A percentile compares a stretch with the other conserved stretches of the same genome.
Conservation (phyloP, 2,329 filamentous ascomycete genomes). For the Pseudogymnoascus verrucosus region DNA sequence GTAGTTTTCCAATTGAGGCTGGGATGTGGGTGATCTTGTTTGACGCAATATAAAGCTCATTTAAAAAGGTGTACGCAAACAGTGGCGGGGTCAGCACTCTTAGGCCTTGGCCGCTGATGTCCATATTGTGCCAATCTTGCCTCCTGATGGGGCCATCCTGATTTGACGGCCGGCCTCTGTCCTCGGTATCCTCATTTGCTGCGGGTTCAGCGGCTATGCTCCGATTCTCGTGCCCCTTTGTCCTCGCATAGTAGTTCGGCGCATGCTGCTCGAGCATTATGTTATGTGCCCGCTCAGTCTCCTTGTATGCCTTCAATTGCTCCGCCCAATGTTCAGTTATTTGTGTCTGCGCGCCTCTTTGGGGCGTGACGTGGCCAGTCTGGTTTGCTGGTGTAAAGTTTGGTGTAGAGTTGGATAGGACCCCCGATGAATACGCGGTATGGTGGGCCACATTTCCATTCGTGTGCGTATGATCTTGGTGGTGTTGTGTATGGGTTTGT, state of each 20-base stretch:
- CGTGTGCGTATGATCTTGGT: constrained; percentile 49
- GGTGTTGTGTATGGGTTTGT: constrained; percentile 53
- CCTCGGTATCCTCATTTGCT: constrained; percentile 40
- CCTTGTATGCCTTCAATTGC: constrained; percentile 73
- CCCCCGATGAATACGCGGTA: constrained; percentile 53
- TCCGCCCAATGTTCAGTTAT: constrained; percentile 74
- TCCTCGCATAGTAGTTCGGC: constrained; percentile 63
- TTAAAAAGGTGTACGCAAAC: constrained; percentile 82
- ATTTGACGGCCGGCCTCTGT: constrained; percentile 52
- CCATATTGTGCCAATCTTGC: constrained; percentile 87
- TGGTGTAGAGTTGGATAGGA: constrained; percentile 56
- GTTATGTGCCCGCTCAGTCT: constrained; percentile 62
- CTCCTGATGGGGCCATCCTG: constrained; percentile 58
- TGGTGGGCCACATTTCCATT: constrained; percentile 51
- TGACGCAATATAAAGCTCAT: constrained; percentile 86
- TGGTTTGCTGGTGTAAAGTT: constrained; percentile 45
- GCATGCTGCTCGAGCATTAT: constrained; percentile 62
- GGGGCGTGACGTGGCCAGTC: constrained; percentile 46
- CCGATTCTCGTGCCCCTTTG: constrained; percentile 62
- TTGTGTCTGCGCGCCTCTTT: constrained; percentile 42
- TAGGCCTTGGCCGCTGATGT: constrained; percentile 92
- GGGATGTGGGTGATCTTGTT: constrained; percentile 84
- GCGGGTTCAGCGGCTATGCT: constrained; percentile 44
- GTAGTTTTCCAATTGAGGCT: constrained; percentile 69
- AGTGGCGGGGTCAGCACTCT: constrained; percentile 71